Evolutionary conservation across 768 basidiomycete species (phyloP), one percentile per base, ranked within the genome.

Genomic region (Boletus rubescentipes): DNA sequence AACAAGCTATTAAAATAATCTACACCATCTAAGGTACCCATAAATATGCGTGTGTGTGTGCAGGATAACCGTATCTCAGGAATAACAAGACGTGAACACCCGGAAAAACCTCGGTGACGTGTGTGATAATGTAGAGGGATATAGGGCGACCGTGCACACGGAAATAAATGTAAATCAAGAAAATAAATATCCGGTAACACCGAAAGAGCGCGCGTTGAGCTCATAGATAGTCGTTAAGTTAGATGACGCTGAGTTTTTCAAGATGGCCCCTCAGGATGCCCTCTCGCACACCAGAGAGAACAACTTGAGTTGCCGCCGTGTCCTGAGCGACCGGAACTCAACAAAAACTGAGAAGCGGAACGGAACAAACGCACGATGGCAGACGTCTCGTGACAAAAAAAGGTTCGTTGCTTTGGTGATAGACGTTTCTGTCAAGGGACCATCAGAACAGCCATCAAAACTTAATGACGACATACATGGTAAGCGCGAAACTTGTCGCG

Each of bases 301-400:
- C 72, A 4, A 64, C 63, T 30, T 73, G 69, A 0, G 76, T 77
- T 6, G 75, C 68, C 30, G 61, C 46, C 6, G 72, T 77, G 54
- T 77, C 75, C 75, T 77, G 30, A n/a, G 16, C 20, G 18, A n/a
- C 18, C 8, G 18, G 18, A 11, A 4, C 21, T 20, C 41, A 51
- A 44, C 18, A 32, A 15, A 15, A 9, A n/a, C 4, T 5, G 21
- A 12, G 23, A n/a, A n/a, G 1, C 5, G 4, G 31, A 15, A 43
- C 9, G 9, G 9, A 45, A 9, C 2, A 30, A 1, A 78, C 84
- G 47, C 62, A 86, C 86, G 41, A 87, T 81, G 5, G 86, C 87
- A 36, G 85, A 85, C 0, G 86, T 88, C 61, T 86, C 82, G 60
- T 89, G 81, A 57, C 80, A 84, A 59, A 85, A 81, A 61, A 88